Percentiles rank a stretch among this genome's conserved stretches.
Evolutionary conservation across 23 red algal genomes (phyloP).

Genomic region (Gracilaria vermiculophylla): DNA sequence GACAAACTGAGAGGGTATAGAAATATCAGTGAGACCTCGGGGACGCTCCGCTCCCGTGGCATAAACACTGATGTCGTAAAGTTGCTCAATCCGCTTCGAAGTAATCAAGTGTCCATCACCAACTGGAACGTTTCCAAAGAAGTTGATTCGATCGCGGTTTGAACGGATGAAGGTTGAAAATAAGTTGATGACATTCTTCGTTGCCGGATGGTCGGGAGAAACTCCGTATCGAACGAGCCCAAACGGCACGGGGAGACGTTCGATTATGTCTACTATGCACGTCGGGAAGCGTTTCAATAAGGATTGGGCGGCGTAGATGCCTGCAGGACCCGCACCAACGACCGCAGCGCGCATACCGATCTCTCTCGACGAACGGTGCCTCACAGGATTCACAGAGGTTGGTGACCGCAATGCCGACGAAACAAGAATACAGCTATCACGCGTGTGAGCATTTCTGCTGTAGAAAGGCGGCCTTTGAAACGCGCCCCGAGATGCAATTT

Average conservation of each 20-base stretch:
- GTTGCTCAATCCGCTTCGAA: neutral
- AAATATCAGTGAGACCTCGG: slow-evolving; percentile 1
- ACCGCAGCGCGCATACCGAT: slow-evolving; percentile 62
- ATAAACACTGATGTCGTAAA: slow-evolving; percentile 22
- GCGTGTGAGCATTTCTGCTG: no score
- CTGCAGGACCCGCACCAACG: slow-evolving; percentile 83
- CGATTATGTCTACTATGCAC: slow-evolving; percentile 69
- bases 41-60: slow-evolving; percentile 48
- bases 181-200: slow-evolving; percentile 58
- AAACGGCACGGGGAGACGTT: slow-evolving; percentile 82
- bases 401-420: no score
- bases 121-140: slow-evolving; percentile 75
- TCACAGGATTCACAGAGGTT: no score
- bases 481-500: no score
- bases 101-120: neutral
- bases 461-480: no score
- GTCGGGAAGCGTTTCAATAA: slow-evolving; percentile 46
- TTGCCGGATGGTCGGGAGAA: slow-evolving; percentile 85
- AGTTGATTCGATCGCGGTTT: slow-evolving; percentile 36
- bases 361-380: neutral
- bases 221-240: slow-evolving; percentile 96
- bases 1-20: slow-evolving; percentile 55
- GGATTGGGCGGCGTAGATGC: slow-evolving; percentile 71
- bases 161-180: slow-evolving; percentile 63
- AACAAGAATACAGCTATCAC: neutral